phyloP scores from a whole-genome alignment of 2,329 filamentous ascomycete genomes.

The Pseudocercospora vitis region DNA sequence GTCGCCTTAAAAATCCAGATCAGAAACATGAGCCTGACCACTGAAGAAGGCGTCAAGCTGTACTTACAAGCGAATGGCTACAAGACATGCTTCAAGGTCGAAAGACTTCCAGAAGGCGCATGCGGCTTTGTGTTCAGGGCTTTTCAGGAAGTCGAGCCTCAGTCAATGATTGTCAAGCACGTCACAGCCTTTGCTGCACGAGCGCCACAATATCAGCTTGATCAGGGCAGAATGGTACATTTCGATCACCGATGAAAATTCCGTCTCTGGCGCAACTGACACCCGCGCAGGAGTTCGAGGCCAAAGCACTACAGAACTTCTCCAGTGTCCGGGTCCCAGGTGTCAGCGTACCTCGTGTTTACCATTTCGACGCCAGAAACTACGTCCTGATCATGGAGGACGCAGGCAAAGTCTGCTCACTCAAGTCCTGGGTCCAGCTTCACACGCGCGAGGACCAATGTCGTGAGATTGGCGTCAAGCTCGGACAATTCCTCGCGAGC shows the following conservation, averaged over 20 bases:
- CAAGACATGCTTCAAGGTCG: slow-evolving; percentile 3
- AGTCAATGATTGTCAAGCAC: slow-evolving; percentile 11
- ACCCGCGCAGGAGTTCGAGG: slow-evolving; percentile 3
- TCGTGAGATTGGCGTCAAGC: slow-evolving; percentile 9
- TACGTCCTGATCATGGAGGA: slow-evolving; percentile 18
- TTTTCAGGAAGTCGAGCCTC: neutral
- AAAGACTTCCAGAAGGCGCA: slow-evolving; percentile 11
- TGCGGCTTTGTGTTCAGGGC: slow-evolving; percentile 11
- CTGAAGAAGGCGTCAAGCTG: slow-evolving; percentile 7
- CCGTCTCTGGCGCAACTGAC: neutral
- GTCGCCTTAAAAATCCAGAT: too few species aligned
- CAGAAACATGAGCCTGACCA: slow-evolving; percentile 17
- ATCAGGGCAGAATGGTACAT: slow-evolving; percentile 10
- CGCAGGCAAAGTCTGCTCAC: slow-evolving; percentile 10
- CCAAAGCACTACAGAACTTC: slow-evolving; percentile 5
- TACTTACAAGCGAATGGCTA: slow-evolving; percentile 6
- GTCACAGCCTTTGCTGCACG: slow-evolving; percentile 9
- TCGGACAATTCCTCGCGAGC: slow-evolving; percentile 21
- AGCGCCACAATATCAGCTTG: slow-evolving; percentile 8
- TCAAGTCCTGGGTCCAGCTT: slow-evolving; percentile 22
- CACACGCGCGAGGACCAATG: neutral
- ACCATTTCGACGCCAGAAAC: slow-evolving; percentile 1
- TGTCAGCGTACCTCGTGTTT: slow-evolving; percentile 3
- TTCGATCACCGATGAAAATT: neutral
- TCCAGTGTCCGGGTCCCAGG: neutral